phyloP scores from a whole-genome alignment of 2,329 filamentous ascomycete genomes.

The Trichoderma asperellum region DNA sequence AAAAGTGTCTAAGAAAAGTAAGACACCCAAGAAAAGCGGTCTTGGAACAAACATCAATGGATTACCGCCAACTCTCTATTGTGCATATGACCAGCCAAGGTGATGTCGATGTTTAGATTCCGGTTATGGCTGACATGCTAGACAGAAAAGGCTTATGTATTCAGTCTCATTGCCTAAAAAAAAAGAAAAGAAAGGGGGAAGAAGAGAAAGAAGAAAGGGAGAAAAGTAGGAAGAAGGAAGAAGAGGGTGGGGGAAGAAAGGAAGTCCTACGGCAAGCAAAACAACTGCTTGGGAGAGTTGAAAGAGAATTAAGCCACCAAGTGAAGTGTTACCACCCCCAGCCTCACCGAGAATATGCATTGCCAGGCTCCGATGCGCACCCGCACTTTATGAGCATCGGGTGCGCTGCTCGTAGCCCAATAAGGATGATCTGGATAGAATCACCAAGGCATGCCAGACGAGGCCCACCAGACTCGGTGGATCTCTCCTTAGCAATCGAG shows the following conservation, averaged over 20 bases:
- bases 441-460: background rate
- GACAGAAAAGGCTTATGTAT: background rate
- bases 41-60: background rate
- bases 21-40: background rate
- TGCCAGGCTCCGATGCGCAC: conserved; percentile 7
- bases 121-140: background rate
- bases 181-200: background rate
- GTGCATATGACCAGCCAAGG: background rate
- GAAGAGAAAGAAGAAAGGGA: background rate
- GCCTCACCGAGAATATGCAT: background rate
- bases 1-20: conserved; percentile 1
- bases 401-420: conserved; percentile 20
- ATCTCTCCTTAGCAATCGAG: conserved; percentile 16
- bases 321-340: background rate
- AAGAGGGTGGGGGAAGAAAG: background rate
- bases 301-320: background rate
- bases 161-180: background rate
- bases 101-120: background rate
- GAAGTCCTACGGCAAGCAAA: background rate
- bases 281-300: background rate
- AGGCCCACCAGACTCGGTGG: conserved; percentile 2
- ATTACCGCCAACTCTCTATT: background rate
- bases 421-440: conserved; percentile 8
- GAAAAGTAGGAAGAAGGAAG: background rate
- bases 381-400: conserved; percentile 19